Base-by-base conservation (phyloP, 2,329 filamentous ascomycete species). In the Didymella arachidicola region DNA sequence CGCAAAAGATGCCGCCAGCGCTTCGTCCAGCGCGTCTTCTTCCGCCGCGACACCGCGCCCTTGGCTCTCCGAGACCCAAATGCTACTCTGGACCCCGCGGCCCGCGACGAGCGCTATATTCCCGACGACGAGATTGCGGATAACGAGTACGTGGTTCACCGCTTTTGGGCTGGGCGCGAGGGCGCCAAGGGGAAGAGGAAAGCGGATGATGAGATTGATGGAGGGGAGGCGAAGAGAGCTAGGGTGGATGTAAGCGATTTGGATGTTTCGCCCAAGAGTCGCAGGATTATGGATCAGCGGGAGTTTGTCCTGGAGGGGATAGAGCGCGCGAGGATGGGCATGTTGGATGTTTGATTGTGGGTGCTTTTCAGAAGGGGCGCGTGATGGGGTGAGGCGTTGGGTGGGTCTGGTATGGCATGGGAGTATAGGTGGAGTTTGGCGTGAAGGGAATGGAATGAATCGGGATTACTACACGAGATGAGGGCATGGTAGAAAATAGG, bases 21-120 rank as follows among this genome's bases (percentile, higher is more conserved):
- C 30, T 77, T 75, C 51, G 70, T 73, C 2, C 72, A 75, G 47
- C 63, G 69, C 10, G 71, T 76, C 3, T 75, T 77, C 56, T 77
- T 75, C 59, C 63, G 74, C 22, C 58, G 67, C 27, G 68, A 76
- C 48, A 25, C 55, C 0, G 48, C 57, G 26, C 65, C 66, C 10
- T 51, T 77, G 1, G 5, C 59, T 2, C 55, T 75, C 2, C 7
- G 26, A 0, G 12, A 49, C 2, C 26, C 32, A 1, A 34, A 58
- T 22, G 34, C 59, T 0, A 45, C 41, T 3, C 36, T 73, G 22
- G 49, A 61, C 0, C 64, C 62, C 5, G 48, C 64, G 34, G 57
- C 72, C 46, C 60, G 60, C 16, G 73, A 75, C 19, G 67, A 71
- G 2, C 50, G 58, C 2, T 52, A 66, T 27, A 75, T 76, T 36